Percentiles rank a stretch among this genome's conserved stretches.
Conservation (phyloP, 495 filamentous ascomycete genomes). For the Penicillium crystallinum region DNA sequence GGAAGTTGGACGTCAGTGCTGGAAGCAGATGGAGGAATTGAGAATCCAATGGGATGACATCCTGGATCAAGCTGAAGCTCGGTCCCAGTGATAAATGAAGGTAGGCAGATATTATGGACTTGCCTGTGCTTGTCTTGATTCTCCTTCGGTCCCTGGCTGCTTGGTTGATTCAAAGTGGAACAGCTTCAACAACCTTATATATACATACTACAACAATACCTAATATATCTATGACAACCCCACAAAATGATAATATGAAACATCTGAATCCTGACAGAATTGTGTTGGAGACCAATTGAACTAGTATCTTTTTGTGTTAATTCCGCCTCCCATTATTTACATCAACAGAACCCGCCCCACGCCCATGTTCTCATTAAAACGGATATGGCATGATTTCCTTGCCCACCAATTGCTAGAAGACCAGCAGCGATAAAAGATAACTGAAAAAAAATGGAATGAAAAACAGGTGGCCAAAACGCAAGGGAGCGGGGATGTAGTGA, state of each 20-base stretch:
- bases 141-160: neutral
- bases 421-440: constrained; percentile 8
- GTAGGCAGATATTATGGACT: neutral
- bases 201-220: neutral
- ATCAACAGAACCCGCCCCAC: constrained; percentile 30
- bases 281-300: constrained; percentile 4
- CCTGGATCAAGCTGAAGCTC: constrained; percentile 39
- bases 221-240: neutral
- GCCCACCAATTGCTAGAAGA: constrained; percentile 13
- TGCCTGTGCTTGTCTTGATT: neutral
- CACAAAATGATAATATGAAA: neutral
- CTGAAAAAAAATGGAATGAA: constrained; percentile 1
- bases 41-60: constrained; percentile 70
- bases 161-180: neutral
- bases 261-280: neutral
- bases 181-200: neutral
- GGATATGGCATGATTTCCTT: constrained; percentile 22
- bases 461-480: constrained; percentile 8
- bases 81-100: neutral
- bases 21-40: constrained; percentile 82
- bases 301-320: constrained; percentile 9
- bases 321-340: constrained; percentile 33
- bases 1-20: constrained; percentile 63
- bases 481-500: constrained; percentile 11
- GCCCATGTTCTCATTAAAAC: constrained; percentile 28